Conservation (phyloP, 768 basidiomycete genomes). For the Mycena polygramma region DNA sequence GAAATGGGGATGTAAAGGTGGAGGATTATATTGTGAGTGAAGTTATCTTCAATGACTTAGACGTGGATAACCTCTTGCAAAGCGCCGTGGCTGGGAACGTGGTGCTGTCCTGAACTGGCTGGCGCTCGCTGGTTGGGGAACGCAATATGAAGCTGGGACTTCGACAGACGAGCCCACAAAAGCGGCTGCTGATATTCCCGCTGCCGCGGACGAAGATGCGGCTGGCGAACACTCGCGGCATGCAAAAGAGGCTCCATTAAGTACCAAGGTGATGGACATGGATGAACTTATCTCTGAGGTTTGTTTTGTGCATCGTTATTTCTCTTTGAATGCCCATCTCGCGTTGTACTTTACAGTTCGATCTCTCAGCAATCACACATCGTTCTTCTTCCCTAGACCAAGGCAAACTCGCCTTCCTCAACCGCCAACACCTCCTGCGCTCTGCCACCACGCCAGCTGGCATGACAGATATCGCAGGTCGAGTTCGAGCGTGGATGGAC, state of each 20-base stretch:
- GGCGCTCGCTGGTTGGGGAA: conserved; percentile 94
- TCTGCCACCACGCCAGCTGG: conserved; percentile 65
- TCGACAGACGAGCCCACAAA: conserved; percentile 35
- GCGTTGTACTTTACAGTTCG: conserved; percentile 66
- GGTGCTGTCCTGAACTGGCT: conserved; percentile 93
- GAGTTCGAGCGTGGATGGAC: conserved; percentile 56
- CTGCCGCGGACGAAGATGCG: background rate
- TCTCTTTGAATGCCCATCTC: background rate
- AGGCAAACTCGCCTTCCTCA: conserved; percentile 86
- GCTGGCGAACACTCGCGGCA: conserved; percentile 28
- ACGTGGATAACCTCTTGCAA: conserved; percentile 45
- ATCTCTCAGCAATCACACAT: conserved; percentile 81
- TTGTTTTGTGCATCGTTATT: background rate
- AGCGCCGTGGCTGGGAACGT: conserved; percentile 91
- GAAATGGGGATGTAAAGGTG: conserved; percentile 90
- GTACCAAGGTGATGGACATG: conserved; percentile 71
- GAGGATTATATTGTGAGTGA: conserved; percentile 83
- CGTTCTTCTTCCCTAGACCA: conserved; percentile 87
- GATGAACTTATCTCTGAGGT: conserved; percentile 64
- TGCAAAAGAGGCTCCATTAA: conserved; percentile 67
- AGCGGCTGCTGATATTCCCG: conserved; percentile 38
- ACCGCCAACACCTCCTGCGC: conserved; percentile 85
- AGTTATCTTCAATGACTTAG: background rate
- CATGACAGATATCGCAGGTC: conserved; percentile 64
- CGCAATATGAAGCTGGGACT: conserved; percentile 53